Conservation (phyloP, 352 stramenopile species). For the Phytophthora palmivora region DNA sequence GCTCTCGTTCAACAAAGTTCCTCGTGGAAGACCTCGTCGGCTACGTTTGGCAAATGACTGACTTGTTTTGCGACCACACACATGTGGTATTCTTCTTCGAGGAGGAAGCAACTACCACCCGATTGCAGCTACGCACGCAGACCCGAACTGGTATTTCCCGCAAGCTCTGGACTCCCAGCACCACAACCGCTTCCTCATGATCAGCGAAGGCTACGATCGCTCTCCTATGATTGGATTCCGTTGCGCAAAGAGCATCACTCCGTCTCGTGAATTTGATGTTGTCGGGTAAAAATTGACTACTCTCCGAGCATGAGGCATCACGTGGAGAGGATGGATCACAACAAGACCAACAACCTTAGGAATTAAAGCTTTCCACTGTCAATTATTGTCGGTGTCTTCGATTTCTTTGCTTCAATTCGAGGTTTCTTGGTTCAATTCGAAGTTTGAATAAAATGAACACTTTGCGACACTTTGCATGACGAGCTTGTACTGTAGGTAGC, state of each 20-base stretch:
- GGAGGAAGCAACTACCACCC: conserved; percentile 80
- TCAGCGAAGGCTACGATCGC: conserved; percentile 78
- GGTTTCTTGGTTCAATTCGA: too few relatives aligned
- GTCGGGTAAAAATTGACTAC: conserved; percentile 5
- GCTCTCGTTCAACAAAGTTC: conserved; percentile 50
- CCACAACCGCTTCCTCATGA: conserved; percentile 82
- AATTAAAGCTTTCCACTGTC: too few relatives aligned
- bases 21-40: conserved; percentile 81
- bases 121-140: conserved; percentile 66
- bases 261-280: conserved; percentile 19
- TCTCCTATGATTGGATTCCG: conserved; percentile 81
- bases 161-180: conserved; percentile 62
- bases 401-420: too few relatives aligned
- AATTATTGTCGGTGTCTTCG: too few relatives aligned
- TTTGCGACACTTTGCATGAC: too few relatives aligned
- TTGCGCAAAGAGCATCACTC: conserved; percentile 51
- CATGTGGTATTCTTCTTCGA: conserved; percentile 78
- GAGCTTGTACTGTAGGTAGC: too few relatives aligned
- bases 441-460: too few relatives aligned
- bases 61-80: conserved; percentile 86
- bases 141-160: conserved; percentile 90
- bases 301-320: too few relatives aligned
- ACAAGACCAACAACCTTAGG: too few relatives aligned
- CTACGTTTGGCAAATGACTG: conserved; percentile 90
- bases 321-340: too few relatives aligned